Conservation (phyloP, 768 basidiomycete species). For the Mycena latifolia region DNA sequence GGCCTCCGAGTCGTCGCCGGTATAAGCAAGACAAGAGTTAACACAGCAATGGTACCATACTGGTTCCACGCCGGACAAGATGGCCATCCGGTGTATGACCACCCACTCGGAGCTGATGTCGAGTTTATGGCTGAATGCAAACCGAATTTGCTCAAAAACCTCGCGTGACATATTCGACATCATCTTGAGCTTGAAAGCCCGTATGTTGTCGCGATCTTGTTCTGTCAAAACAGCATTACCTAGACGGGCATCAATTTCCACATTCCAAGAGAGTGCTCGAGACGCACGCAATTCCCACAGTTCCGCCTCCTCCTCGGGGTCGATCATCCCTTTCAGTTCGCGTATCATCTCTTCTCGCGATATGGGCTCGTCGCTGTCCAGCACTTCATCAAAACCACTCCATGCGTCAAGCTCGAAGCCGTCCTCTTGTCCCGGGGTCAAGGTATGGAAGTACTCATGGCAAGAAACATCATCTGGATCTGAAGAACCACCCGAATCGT, state of each 20-base stretch:
- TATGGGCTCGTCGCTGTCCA: background rate
- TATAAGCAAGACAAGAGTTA: constrained; percentile 48
- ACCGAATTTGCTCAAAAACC: constrained; percentile 22
- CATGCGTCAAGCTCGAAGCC: background rate
- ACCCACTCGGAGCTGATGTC: constrained; percentile 36
- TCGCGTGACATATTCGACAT: constrained; percentile 2
- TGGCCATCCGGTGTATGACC: constrained; percentile 22
- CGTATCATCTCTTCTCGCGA: constrained; percentile 5
- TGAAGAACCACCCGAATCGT: too few relatives aligned
- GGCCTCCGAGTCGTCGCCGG: constrained; percentile 32
- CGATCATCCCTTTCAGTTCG: constrained; percentile 3
- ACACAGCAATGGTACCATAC: constrained; percentile 48
- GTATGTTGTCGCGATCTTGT: background rate
- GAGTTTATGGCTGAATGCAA: constrained; percentile 33
- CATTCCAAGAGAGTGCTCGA: background rate
- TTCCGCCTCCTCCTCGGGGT: background rate
- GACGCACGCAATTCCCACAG: constrained; percentile 13
- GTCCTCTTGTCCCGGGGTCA: background rate
- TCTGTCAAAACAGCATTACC: constrained; percentile 1
- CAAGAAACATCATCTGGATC: background rate
- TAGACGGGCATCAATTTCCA: background rate
- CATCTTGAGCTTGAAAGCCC: too few relatives aligned
- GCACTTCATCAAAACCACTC: constrained; percentile 4
- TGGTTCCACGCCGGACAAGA: constrained; percentile 41
- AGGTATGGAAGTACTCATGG: background rate